phyloP scores from a whole-genome alignment of 192 early-diverging fungal species.

The Backusella australiensis region DNA sequence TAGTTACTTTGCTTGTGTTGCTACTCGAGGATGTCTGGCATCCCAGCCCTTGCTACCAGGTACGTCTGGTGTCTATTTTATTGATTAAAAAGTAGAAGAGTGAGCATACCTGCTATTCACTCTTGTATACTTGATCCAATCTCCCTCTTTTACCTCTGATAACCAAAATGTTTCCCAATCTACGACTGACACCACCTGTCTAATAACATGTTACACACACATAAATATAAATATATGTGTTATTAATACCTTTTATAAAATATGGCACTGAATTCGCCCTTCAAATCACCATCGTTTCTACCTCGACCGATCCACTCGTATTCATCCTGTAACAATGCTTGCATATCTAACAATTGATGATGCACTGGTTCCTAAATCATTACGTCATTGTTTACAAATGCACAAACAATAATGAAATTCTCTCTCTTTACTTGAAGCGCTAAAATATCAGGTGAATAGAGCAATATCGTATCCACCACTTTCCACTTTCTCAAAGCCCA shows the following conservation, averaged over 20 bases:
- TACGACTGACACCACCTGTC: slow-evolving; percentile 10
- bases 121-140: background rate
- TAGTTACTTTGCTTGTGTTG: slow-evolving; percentile 28
- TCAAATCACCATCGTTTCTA: slow-evolving; percentile 29
- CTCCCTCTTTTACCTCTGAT: slow-evolving; percentile 26
- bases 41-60: slow-evolving; percentile 39
- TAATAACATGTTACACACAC: background rate
- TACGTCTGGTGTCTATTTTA: slow-evolving; percentile 27
- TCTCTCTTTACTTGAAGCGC: slow-evolving; percentile 30
- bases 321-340: slow-evolving; percentile 20
- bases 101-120: background rate
- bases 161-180: slow-evolving; percentile 29
- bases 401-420: too few relatives aligned
- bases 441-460: slow-evolving; percentile 35
- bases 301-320: slow-evolving; percentile 38
- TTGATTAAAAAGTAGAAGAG: background rate
- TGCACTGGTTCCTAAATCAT: slow-evolving; percentile 30
- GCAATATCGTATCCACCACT: slow-evolving; percentile 31
- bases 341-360: slow-evolving; percentile 35
- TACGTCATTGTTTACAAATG: background rate
- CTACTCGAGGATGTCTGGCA: slow-evolving; percentile 30
- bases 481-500: slow-evolving; percentile 37
- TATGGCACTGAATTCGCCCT: slow-evolving; percentile 36
- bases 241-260: slow-evolving; percentile 38
- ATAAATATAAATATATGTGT: background rate